Conservation (phyloP, 2,329 filamentous ascomycete genomes). For the Chrysosporium queenslandicum region DNA sequence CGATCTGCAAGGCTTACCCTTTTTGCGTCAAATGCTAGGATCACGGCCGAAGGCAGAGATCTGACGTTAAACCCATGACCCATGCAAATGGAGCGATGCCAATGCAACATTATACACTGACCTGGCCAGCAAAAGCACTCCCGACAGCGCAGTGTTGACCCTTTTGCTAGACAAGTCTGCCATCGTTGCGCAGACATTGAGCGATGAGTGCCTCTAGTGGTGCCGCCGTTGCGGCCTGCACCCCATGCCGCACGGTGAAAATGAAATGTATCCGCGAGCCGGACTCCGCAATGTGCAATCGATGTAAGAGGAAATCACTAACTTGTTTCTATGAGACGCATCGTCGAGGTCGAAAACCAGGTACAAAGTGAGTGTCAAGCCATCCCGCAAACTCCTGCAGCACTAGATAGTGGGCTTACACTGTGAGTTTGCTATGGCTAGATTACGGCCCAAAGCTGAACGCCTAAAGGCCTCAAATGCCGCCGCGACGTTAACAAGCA, state of each 20-base stretch:
- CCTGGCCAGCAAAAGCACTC: background rate
- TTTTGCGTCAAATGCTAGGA: background rate
- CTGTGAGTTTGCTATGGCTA: slow-evolving; percentile 1
- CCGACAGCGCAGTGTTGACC: background rate
- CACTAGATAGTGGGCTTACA: background rate
- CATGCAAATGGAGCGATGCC: background rate
- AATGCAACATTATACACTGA: background rate
- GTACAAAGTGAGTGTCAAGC: slow-evolving; percentile 24
- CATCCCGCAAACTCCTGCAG: background rate
- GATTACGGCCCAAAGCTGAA: slow-evolving; percentile 18
- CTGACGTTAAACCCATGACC: background rate
- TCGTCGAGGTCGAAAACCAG: slow-evolving; percentile 32
- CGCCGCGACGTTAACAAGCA: background rate
- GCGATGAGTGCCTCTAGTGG: slow-evolving; percentile 9
- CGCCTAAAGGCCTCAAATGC: slow-evolving; percentile 12
- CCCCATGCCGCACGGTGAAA: slow-evolving; percentile 33
- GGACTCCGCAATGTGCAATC: slow-evolving; percentile 25
- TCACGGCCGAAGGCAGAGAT: background rate
- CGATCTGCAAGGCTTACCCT: background rate
- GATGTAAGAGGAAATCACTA: slow-evolving; percentile 32
- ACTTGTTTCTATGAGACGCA: slow-evolving; percentile 34
- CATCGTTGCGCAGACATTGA: background rate
- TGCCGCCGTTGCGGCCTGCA: slow-evolving; percentile 24
- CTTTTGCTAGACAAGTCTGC: background rate
- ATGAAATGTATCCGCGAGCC: slow-evolving; percentile 29